phyloP scores from a whole-genome alignment of 2,329 filamentous ascomycete genomes.

The Diaporthe capsici region DNA sequence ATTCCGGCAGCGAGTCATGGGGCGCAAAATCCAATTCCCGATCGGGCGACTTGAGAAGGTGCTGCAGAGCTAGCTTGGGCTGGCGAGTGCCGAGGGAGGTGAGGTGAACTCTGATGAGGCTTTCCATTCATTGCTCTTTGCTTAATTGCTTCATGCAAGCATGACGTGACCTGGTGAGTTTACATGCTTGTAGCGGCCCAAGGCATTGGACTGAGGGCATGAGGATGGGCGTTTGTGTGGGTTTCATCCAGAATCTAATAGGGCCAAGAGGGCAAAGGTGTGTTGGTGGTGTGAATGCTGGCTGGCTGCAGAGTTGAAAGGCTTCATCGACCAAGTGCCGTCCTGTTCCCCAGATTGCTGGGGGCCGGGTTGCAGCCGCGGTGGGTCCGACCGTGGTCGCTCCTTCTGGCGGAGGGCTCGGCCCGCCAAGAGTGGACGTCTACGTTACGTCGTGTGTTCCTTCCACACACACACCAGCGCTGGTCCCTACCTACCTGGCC shows the following conservation, averaged over 20 bases:
- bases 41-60: not conserved
- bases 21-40: not conserved
- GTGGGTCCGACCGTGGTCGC: constrained; percentile 11
- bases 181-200: not conserved
- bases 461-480: not conserved
- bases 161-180: constrained; percentile 21
- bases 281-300: not conserved
- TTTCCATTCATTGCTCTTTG: not conserved
- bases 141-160: not conserved
- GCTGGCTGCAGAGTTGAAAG: constrained; percentile 11
- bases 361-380: constrained; percentile 24
- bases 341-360: constrained; percentile 27
- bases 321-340: constrained; percentile 17
- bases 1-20: constrained; percentile 20
- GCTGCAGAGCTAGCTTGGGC: not conserved
- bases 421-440: constrained; percentile 25
- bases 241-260: constrained; percentile 27
- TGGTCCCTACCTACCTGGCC: too few species aligned
- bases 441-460: not conserved
- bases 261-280: not conserved
- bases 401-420: constrained; percentile 19
- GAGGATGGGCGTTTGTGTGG: not conserved
- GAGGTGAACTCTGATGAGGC: constrained; percentile 20
- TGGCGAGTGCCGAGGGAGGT: constrained; percentile 13
- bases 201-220: not conserved